A percentile compares a stretch with the other conserved stretches of the same genome.
These are phyloP conservation scores for Macrolepiota fuliginosa DNA, from an alignment of 768 basidiomycete species.

Conservation along the genomic window DNA sequence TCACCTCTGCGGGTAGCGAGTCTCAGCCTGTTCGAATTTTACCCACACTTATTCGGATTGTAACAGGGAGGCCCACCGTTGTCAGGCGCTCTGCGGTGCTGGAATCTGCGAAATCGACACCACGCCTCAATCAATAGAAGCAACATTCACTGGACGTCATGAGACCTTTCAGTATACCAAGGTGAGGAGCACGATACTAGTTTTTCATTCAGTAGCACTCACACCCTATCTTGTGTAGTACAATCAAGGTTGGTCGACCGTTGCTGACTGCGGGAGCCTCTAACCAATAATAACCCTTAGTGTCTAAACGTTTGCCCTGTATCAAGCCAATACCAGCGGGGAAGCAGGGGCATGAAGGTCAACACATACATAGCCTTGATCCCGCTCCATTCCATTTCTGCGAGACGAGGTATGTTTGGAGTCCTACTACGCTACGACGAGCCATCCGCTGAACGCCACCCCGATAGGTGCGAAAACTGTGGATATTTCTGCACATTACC, in stretches of 20 bases:
- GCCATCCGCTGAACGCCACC: not conserved
- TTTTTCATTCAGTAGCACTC: not conserved
- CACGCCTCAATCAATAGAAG: slow-evolving; percentile 55
- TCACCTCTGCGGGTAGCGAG: slow-evolving; percentile 57
- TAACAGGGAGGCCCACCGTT: slow-evolving; percentile 50
- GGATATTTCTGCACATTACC: slow-evolving; percentile 60
- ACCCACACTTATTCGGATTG: not conserved
- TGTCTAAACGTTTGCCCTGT: slow-evolving; percentile 49
- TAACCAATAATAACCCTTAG: slow-evolving; percentile 25
- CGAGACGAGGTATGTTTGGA: slow-evolving; percentile 36
- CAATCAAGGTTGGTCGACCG: slow-evolving; percentile 41
- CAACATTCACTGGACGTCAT: slow-evolving; percentile 57
- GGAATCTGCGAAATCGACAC: slow-evolving; percentile 63
- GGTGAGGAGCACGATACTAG: slow-evolving; percentile 26
- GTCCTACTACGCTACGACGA: not conserved
- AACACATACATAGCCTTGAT: slow-evolving; percentile 47
- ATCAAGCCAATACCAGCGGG: slow-evolving; percentile 44
- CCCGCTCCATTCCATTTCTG: slow-evolving; percentile 51
- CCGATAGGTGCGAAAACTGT: slow-evolving; percentile 48
- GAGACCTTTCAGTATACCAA: slow-evolving; percentile 67
- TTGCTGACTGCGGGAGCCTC: not conserved
- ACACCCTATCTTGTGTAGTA: slow-evolving; percentile 32
- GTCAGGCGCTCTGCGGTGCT: slow-evolving; percentile 38
- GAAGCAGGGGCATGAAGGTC: slow-evolving; percentile 38
- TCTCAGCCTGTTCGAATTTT: not conserved